phyloP scores from a whole-genome alignment of 352 stramenopile species.

The Pythium rhizo-oryzae region DNA sequence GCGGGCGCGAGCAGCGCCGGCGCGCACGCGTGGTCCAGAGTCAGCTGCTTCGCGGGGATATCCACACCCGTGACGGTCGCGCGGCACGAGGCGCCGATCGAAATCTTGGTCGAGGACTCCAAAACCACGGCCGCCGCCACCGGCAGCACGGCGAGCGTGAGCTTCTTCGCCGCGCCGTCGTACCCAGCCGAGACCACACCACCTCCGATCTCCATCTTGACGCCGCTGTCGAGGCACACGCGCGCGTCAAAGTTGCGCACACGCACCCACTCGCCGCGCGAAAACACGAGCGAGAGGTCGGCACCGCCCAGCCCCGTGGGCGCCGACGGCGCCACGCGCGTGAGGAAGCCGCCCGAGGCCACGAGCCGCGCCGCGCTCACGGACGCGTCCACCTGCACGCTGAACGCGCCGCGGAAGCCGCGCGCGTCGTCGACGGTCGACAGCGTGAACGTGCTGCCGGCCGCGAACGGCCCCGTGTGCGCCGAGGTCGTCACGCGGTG shows the following conservation, averaged over 20 bases:
- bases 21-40: slow-evolving; percentile 36
- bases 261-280: slow-evolving; percentile 62
- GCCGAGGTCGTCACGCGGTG: slow-evolving; percentile 72
- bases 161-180: slow-evolving; percentile 15
- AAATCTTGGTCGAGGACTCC: slow-evolving; percentile 40
- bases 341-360: slow-evolving; percentile 45
- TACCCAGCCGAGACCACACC: slow-evolving; percentile 41
- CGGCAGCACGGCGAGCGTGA: slow-evolving; percentile 53
- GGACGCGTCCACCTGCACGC: slow-evolving; percentile 47
- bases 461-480: slow-evolving; percentile 63
- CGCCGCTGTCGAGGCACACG: slow-evolving; percentile 65
- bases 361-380: slow-evolving; percentile 41
- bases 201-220: slow-evolving; percentile 51
- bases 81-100: slow-evolving; percentile 46
- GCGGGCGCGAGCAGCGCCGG: slow-evolving; percentile 25
- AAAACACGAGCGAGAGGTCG: slow-evolving; percentile 43
- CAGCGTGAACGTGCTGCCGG: slow-evolving; percentile 68
- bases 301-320: slow-evolving; percentile 39
- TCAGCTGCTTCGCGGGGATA: slow-evolving; percentile 25
- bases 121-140: slow-evolving; percentile 32
- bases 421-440: slow-evolving; percentile 42
- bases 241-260: slow-evolving; percentile 58
- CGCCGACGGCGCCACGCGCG: slow-evolving; percentile 45
- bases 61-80: slow-evolving; percentile 24
- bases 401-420: slow-evolving; percentile 55